Conservation (phyloP, 192 early-diverging fungal species). For the Backusella sp. region DNA sequence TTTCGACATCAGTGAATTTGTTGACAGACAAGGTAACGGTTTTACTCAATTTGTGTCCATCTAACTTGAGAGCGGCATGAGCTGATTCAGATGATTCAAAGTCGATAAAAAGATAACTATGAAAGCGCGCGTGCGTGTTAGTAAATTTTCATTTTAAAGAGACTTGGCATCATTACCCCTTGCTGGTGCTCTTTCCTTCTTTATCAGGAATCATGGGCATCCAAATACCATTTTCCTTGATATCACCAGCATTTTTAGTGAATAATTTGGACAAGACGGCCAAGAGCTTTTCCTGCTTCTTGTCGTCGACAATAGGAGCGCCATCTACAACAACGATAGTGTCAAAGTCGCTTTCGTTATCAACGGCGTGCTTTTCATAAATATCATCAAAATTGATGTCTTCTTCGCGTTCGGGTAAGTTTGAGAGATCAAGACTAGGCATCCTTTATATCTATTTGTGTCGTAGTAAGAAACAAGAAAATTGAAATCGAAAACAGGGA, state of each 20-base stretch:
- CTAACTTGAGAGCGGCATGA: conserved; percentile 69
- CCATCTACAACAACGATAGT: conserved; percentile 92
- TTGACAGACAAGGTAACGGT: conserved; percentile 79
- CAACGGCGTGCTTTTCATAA: conserved; percentile 69
- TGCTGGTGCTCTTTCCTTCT: conserved; percentile 68
- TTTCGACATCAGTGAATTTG: conserved; percentile 91
- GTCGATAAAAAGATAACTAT: conserved; percentile 84
- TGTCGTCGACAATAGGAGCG: conserved; percentile 81
- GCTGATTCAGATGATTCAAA: conserved; percentile 88
- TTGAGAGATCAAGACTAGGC: conserved; percentile 50
- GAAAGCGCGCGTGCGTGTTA: not conserved
- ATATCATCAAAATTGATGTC: conserved; percentile 94
- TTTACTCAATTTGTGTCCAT: conserved; percentile 83
- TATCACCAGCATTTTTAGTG: conserved; percentile 65
- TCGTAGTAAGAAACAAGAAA: not conserved
- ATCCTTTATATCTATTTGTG: not conserved
- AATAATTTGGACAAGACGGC: conserved; percentile 76
- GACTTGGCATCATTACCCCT: conserved; percentile 47
- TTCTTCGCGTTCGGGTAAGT: conserved; percentile 68
- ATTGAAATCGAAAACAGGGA: not conserved
- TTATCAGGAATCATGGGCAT: conserved; percentile 82
- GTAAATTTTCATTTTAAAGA: not conserved
- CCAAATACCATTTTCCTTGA: conserved; percentile 80
- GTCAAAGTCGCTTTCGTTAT: conserved; percentile 73
- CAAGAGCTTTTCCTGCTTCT: conserved; percentile 85